Conservation (phyloP, 1,139 yeast genomes). For the Spencermartinsiella ligniputridi region DNA sequence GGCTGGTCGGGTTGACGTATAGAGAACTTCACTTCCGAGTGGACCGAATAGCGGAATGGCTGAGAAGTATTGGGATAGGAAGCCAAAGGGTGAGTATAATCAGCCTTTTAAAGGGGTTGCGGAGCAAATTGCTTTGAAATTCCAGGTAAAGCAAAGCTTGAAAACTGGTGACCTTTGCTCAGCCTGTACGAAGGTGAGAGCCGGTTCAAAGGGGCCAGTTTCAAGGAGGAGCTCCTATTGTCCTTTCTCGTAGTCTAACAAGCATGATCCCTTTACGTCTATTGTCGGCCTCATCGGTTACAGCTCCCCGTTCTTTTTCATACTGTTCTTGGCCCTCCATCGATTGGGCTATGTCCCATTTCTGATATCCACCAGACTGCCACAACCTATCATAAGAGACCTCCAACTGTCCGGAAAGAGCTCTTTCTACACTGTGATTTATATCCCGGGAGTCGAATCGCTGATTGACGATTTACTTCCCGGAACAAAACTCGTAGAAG, state of each 20-base stretch:
- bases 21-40: background rate
- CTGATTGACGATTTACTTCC: background rate
- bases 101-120: no score
- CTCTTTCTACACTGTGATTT: background rate
- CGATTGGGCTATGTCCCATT: slow-evolving; percentile 2
- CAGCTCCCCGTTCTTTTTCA: background rate
- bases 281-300: background rate
- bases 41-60: background rate
- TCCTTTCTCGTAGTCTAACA: background rate
- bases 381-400: background rate
- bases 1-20: background rate
- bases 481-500: background rate
- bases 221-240: background rate
- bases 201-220: no score
- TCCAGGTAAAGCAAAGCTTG: background rate
- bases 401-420: background rate
- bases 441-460: background rate
- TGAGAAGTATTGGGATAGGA: background rate
- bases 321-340: background rate
- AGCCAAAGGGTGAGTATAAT: background rate
- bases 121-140: no score
- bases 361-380: slow-evolving; percentile 1
- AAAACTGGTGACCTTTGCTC: no score
- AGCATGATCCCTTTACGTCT: background rate
- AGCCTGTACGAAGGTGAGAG: no score